A percentile compares a stretch with the other conserved stretches of the same genome.
phyloP scores from a whole-genome alignment of 352 stramenopile genomes.

The Elongisporangium prolatum region DNA sequence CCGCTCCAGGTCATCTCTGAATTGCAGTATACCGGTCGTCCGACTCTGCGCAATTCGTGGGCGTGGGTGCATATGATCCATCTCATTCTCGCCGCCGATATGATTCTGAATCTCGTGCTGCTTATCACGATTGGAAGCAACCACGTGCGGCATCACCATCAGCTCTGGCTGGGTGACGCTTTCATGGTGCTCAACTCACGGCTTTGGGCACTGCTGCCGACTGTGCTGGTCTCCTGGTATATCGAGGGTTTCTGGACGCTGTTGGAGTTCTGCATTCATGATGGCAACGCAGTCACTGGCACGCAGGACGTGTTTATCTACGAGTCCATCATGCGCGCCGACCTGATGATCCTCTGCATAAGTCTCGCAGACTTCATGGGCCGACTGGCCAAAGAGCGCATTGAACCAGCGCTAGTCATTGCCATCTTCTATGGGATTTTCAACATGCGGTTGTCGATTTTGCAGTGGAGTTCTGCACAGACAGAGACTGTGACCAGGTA shows the following conservation, averaged over 20 bases:
- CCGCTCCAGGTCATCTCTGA: slow-evolving; percentile 16
- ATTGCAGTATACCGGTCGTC: slow-evolving; percentile 20
- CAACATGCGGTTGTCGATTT: slow-evolving; percentile 2
- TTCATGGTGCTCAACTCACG: slow-evolving; percentile 31
- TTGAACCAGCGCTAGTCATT: slow-evolving; percentile 22
- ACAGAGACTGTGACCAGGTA: no score
- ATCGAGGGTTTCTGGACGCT: slow-evolving; percentile 43
- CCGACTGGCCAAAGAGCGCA: slow-evolving; percentile 9
- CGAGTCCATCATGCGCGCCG: slow-evolving; percentile 28
- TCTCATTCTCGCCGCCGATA: slow-evolving; percentile 29
- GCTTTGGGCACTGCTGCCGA: slow-evolving; percentile 21
- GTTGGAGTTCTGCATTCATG: slow-evolving; percentile 35
- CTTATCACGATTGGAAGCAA: slow-evolving; percentile 21
- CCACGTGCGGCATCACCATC: not conserved
- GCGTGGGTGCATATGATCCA: slow-evolving; percentile 45
- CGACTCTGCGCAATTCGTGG: slow-evolving; percentile 38
- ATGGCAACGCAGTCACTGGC: slow-evolving; percentile 18
- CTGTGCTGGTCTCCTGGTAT: slow-evolving; percentile 33
- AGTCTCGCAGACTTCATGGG: no score
- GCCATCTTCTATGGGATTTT: slow-evolving; percentile 14
- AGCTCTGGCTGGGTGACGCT: slow-evolving; percentile 36
- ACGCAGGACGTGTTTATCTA: slow-evolving; percentile 22
- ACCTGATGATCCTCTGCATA: slow-evolving; percentile 16
- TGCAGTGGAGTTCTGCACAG: no score
- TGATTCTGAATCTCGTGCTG: slow-evolving; percentile 24